Evolutionary conservation across 805 yeast genomes (phyloP).

Genomic region (Kodamaea hsintzibuensis): DNA sequence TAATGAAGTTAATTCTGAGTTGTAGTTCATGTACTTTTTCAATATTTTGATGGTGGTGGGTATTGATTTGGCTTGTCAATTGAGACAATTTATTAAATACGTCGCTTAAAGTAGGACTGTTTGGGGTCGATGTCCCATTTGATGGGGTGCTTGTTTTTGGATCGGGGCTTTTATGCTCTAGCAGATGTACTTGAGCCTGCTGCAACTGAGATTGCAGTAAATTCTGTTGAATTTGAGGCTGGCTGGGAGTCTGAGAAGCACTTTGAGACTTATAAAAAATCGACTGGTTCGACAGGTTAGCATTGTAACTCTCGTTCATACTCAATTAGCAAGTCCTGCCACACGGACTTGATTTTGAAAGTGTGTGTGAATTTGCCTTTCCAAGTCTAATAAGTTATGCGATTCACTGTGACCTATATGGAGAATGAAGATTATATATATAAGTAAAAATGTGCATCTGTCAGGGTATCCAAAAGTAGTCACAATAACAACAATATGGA

Average conservation of each 20-base stretch:
- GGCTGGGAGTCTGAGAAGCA: conserved; percentile 1
- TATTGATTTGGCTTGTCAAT: conserved; percentile 17
- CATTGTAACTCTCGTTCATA: conserved; percentile 11
- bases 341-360: not conserved
- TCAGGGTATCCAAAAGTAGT: not conserved
- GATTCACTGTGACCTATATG: not conserved
- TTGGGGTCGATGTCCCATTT: not conserved
- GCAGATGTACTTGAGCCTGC: conserved; percentile 4
- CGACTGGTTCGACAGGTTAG: conserved; percentile 6
- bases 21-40: conserved; percentile 24
- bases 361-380: not conserved
- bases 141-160: not conserved
- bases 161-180: not conserved
- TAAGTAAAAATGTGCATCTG: not conserved
- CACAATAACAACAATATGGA: conserved; percentile 1
- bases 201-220: not conserved
- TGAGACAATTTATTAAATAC: conserved; percentile 18
- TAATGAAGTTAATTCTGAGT: conserved; percentile 15
- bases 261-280: conserved; percentile 4
- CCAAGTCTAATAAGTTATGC: not conserved
- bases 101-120: conserved; percentile 1
- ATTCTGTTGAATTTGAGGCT: not conserved
- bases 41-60: conserved; percentile 19
- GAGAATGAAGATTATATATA: not conserved
- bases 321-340: conserved; percentile 5